Evolutionary conservation across 768 basidiomycete genomes (phyloP), one percentile per base, ranked within the genome.

Genomic region (Pisolithus sp.): DNA sequence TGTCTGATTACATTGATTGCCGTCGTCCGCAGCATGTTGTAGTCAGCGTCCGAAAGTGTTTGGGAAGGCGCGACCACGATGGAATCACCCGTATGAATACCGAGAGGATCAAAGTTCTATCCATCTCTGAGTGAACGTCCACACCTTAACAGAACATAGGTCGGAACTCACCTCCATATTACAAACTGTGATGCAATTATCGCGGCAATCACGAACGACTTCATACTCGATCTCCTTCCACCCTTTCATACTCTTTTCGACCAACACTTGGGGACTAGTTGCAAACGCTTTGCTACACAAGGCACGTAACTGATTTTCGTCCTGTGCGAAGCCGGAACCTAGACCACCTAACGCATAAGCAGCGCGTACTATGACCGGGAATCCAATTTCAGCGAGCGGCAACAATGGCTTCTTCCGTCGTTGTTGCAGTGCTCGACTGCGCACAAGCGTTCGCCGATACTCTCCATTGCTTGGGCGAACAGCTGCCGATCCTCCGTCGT

Each of bases 211-310:
- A 53, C 95, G 80, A 10, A 98, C 95, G 46, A 99, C 95, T 66
- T 99, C 95, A 61, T 99, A 99, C 73, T 99, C 95, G 58, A 99
- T 95, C 76, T 99, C 95, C 73, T 99, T 98, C 95, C 95, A 99
- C 2, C 95, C 95, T 73, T 98, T 98, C 95, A 98, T 98, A 61
- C 90, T 93, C 78, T 85, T 94, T 77, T 99, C 96, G 15, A 99
- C 93, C n/a, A 99, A 77, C 0, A 99, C 94, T 71, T 98, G 96
- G 41, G 95, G 93, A 60, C 91, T 93, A 13, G 93, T 97, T 42
- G 95, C 94, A 64, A 99, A 98, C 9, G 96, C 95, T 73, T 94
- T 96, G 59, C 76, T 79, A 65, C 94, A 97, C 18, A 99, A 73
- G 30, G 88, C 87, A 56, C 82, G 79, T 53, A 99, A 75, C 74